Conservation (phyloP, 768 basidiomycete genomes). For the Tulasnella sp. region DNA sequence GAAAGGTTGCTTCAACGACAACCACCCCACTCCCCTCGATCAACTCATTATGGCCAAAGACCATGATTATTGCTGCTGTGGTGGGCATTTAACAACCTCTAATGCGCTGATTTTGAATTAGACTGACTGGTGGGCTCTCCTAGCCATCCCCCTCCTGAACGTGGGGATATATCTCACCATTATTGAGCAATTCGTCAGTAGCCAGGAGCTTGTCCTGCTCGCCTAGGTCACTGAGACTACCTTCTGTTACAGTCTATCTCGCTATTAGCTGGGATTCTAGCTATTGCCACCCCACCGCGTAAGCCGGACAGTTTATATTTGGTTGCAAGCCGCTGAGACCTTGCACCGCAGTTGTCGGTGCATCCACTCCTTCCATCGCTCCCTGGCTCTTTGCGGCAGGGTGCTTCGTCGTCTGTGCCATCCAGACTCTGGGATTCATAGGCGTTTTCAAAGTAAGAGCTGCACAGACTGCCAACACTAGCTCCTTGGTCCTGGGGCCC, state of each 20-base stretch:
- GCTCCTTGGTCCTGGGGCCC: too few species aligned
- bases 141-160: slow-evolving; percentile 79
- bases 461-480: background rate
- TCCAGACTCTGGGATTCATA: slow-evolving; percentile 76
- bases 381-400: slow-evolving; percentile 59
- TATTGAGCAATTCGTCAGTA: slow-evolving; percentile 52
- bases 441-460: slow-evolving; percentile 60
- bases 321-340: background rate
- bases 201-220: too few species aligned
- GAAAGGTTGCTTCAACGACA: background rate
- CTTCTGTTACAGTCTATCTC: slow-evolving; percentile 30
- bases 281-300: slow-evolving; percentile 72
- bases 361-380: slow-evolving; percentile 66
- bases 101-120: slow-evolving; percentile 10
- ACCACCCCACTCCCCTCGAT: slow-evolving; percentile 4
- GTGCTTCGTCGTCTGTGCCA: slow-evolving; percentile 59
- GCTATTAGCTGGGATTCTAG: slow-evolving; percentile 54
- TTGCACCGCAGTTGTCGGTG: slow-evolving; percentile 61
- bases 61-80: slow-evolving; percentile 73
- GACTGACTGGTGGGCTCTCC: too few species aligned
- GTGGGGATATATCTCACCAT: slow-evolving; percentile 76
- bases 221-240: background rate
- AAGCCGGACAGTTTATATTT: slow-evolving; percentile 24
- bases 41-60: slow-evolving; percentile 37
- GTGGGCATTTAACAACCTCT: slow-evolving; percentile 19